phyloP scores from a whole-genome alignment of 1,284 basidiomycete species.

The Cryptococcus jaspeensis region DNA sequence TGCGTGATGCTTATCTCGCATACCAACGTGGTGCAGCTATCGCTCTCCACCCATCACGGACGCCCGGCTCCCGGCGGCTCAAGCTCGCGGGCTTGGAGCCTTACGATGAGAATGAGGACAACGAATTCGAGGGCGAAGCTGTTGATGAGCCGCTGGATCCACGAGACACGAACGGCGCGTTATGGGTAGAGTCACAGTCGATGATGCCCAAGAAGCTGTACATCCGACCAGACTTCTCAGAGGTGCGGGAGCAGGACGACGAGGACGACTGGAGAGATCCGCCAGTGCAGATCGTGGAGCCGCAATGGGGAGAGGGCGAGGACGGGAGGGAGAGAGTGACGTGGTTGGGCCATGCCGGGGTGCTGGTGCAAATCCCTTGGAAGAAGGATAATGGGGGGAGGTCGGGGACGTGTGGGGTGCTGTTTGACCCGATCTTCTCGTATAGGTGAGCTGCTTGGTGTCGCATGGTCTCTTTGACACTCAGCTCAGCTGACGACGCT shows the following conservation, averaged over 20 bases:
- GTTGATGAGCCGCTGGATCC: constrained; percentile 17
- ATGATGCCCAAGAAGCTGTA: constrained; percentile 24
- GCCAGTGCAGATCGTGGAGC: constrained; percentile 37
- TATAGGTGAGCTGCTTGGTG: constrained; percentile 38
- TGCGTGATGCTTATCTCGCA: constrained; percentile 40
- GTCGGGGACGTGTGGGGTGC: constrained; percentile 35
- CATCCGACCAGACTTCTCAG: constrained; percentile 33
- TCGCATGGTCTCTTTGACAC: neutral
- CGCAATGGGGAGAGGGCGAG: constrained; percentile 30
- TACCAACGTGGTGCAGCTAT: constrained; percentile 47
- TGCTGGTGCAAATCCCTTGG: constrained; percentile 45
- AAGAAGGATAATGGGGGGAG: constrained; percentile 13
- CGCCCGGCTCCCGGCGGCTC: constrained; percentile 8
- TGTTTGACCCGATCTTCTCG: constrained; percentile 52
- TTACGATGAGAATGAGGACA: constrained; percentile 18
- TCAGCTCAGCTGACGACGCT: neutral
- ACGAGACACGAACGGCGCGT: constrained; percentile 4
- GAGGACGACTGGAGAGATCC: constrained; percentile 48
- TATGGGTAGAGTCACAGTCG: constrained; percentile 6
- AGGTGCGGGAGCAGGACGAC: constrained; percentile 36
- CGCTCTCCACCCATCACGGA: constrained; percentile 23
- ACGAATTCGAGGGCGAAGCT: constrained; percentile 6
- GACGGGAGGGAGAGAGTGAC: constrained; percentile 35
- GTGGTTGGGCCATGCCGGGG: constrained; percentile 50
- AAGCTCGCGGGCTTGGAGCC: constrained; percentile 2